phyloP scores from a whole-genome alignment of 345 rosid species.

The Turnera subulata region DNA sequence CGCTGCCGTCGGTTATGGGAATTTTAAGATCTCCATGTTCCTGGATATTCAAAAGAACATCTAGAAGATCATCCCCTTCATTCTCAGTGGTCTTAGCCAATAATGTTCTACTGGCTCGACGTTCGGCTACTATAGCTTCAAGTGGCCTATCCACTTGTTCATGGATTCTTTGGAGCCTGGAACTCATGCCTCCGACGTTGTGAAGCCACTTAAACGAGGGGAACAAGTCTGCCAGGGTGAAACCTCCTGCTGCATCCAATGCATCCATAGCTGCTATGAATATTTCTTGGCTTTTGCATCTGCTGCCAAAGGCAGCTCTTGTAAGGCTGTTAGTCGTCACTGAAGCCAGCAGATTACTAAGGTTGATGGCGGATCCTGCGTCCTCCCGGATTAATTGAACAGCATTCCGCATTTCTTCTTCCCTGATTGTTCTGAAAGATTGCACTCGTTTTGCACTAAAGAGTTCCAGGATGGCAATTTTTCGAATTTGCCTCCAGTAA shows the following conservation, averaged over 20 bases:
- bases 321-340: not conserved
- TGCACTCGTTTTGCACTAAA: not conserved
- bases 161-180: not conserved
- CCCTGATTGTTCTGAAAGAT: not conserved
- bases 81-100: no score
- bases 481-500: not conserved
- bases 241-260: constrained; percentile 11
- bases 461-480: not conserved
- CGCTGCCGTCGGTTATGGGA: not conserved
- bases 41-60: constrained; percentile 1
- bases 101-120: not conserved
- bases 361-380: not conserved
- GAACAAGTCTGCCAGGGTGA: not conserved
- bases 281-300: not conserved
- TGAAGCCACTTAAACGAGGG: not conserved
- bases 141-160: not conserved
- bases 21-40: not conserved
- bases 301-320: not conserved
- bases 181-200: not conserved
- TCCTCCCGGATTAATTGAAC: not conserved
- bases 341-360: not conserved
- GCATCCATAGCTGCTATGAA: not conserved
- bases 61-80: not conserved
- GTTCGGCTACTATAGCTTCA: not conserved
- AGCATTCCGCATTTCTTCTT: not conserved